phyloP scores from a whole-genome alignment of 352 stramenopile species.

The Thalassiosira exigua region DNA sequence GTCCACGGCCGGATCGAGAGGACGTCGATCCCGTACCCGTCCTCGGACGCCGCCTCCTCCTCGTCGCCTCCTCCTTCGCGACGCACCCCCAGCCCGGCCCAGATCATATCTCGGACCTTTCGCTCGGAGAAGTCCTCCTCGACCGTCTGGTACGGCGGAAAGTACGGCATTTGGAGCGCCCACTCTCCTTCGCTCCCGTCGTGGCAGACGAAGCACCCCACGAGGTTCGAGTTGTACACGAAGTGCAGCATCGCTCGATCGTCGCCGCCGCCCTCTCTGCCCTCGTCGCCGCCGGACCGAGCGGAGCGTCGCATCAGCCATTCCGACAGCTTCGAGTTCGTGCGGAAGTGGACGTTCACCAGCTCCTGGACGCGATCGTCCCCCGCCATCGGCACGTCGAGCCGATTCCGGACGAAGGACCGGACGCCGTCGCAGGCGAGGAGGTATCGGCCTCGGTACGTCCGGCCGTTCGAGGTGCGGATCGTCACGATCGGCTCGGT shows the following conservation, averaged over 20 bases:
- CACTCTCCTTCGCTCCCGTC: conserved; percentile 89
- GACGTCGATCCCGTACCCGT: conserved; percentile 59
- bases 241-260: conserved; percentile 92
- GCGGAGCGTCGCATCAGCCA: conserved; percentile 46
- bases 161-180: conserved; percentile 95
- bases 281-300: too few relatives aligned
- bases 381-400: conserved; percentile 60
- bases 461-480: conserved; percentile 30
- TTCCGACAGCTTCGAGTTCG: conserved; percentile 61
- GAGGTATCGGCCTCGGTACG: conserved; percentile 82
- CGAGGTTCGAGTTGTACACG: conserved; percentile 88
- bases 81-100: conserved; percentile 55
- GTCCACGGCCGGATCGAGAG: conserved; percentile 85
- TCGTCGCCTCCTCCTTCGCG: background rate
- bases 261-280: too few relatives aligned
- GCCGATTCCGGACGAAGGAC: conserved; percentile 84
- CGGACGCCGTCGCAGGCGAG: conserved; percentile 91
- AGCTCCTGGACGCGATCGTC: conserved; percentile 87
- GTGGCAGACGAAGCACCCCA: conserved; percentile 92
- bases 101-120: conserved; percentile 67
- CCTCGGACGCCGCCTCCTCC: conserved; percentile 5
- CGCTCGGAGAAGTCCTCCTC: conserved; percentile 66
- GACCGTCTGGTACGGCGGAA: conserved; percentile 86
- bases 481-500: conserved; percentile 32
- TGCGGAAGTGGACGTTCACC: conserved; percentile 94